Base-by-base conservation (phyloP, 2,329 filamentous ascomycete genomes). In the Aspergillus sp. region DNA sequence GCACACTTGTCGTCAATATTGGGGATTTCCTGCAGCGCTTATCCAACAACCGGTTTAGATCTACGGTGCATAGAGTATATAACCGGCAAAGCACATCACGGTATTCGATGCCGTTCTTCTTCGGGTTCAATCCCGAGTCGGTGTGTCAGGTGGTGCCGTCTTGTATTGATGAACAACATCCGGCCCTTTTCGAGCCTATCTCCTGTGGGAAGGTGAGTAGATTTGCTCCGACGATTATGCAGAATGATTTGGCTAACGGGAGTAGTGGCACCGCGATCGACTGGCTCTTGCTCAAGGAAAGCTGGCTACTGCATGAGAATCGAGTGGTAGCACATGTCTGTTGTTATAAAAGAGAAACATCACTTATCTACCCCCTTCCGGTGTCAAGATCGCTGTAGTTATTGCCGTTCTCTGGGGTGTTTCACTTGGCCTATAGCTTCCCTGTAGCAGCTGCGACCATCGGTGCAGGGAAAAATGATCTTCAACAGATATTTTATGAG, bases 101-200 rank as follows among this genome's bases (percentile, higher is more conserved):
- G 13, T 81, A 83, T 44, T 84, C 80, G 0, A 83, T 86, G 80
- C 82, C 83, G 0, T 85, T 86, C 67, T 86, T 86, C 70, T 82
- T 85, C 64, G 80, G 80, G 0, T 79, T 84, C 59, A 83, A 84
- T 64, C 81, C 82, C 52, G 81, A 85, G 75, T 77, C 7, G 1
- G 61, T 69, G 21, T 68, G 64, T 25, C 30, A 47, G 41, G 81
- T 84, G 7, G 73, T 84, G 17, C 78, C 80, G 0, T 81, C 77
- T 5, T 84, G 82, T 62, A 72, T 77, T 13, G 78, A 79, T 15
- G 75, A 79, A 49, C 70, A 71, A 0, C 80, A 83, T 44, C 82
- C 80, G 2, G 70, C 80, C 0, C 81, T 80, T 62, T 84, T 83
- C 59, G 78, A 81, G 56, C 81, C 81, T 6, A 82, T 84, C 21